Evolutionary conservation across 2,329 filamentous ascomycete genomes (phyloP).

Genomic region (Colletotrichum agaves): DNA sequence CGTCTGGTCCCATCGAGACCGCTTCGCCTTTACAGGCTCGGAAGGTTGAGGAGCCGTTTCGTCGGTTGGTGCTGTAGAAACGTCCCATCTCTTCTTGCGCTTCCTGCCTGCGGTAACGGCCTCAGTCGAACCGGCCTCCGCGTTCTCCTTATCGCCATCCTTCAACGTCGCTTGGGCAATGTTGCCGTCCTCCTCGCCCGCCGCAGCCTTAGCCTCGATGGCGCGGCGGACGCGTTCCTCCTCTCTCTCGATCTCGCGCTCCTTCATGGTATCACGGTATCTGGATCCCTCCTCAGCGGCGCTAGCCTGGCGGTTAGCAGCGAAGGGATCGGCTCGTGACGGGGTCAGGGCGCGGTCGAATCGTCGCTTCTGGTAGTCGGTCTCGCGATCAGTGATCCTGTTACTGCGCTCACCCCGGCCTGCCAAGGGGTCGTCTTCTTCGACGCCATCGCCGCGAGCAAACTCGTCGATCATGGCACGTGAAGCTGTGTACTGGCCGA

Average conservation of each 20-base stretch:
- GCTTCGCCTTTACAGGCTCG: conserved; percentile 72
- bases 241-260: conserved; percentile 90
- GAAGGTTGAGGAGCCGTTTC: conserved; percentile 59
- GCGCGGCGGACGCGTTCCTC: conserved; percentile 86
- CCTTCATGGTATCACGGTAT: conserved; percentile 91
- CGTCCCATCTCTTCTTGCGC: conserved; percentile 96
- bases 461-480: conserved; percentile 95
- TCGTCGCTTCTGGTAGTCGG: conserved; percentile 95
- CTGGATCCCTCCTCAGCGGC: conserved; percentile 77
- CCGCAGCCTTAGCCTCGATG: conserved; percentile 78
- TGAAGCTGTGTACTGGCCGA: conserved; percentile 96
- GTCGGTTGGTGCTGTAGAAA: conserved; percentile 67
- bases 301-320: conserved; percentile 76
- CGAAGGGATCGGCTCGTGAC: conserved; percentile 86
- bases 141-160: conserved; percentile 78
- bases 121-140: conserved; percentile 75
- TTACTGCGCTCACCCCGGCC: conserved; percentile 87
- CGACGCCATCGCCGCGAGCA: conserved; percentile 83
- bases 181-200: conserved; percentile 64
- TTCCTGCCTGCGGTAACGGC: conserved; percentile 73
- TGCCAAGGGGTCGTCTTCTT: conserved; percentile 90
- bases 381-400: conserved; percentile 91
- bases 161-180: conserved; percentile 79
- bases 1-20: conserved; percentile 89
- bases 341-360: conserved; percentile 90